Percentiles rank a stretch among this genome's conserved stretches.
phyloP scores from a whole-genome alignment of 2,329 filamentous ascomycete species.

The Epichloe amarillans region DNA sequence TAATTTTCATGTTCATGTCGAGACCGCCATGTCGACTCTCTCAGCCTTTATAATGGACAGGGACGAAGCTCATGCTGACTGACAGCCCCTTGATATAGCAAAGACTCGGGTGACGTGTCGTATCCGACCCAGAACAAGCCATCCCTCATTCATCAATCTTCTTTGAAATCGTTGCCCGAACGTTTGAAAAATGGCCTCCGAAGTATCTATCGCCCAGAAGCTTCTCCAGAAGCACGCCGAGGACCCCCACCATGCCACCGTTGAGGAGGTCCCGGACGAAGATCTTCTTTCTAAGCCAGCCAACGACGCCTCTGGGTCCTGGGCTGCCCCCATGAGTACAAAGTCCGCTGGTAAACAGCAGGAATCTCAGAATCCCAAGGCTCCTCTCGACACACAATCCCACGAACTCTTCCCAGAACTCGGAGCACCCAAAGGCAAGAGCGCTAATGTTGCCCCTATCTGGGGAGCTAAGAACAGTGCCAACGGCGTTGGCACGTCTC shows the following conservation, averaged over 20 bases:
- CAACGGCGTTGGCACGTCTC: constrained; percentile 40
- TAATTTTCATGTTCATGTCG: not conserved
- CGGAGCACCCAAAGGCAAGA: constrained; percentile 55
- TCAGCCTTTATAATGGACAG: too few species aligned
- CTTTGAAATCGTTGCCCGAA: not conserved
- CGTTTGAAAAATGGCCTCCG: constrained; percentile 30
- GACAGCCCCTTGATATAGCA: not conserved
- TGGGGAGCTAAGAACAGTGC: constrained; percentile 62
- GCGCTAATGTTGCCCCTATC: constrained; percentile 52
- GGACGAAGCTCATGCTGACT: not conserved
- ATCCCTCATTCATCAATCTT: not conserved
- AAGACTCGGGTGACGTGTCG: not conserved
- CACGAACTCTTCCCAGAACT: constrained; percentile 92
- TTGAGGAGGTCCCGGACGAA: constrained; percentile 75
- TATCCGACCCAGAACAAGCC: not conserved
- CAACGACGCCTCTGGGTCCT: constrained; percentile 31
- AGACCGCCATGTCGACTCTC: too few species aligned
- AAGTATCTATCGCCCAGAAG: constrained; percentile 45
- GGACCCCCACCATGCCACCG: constrained; percentile 44
- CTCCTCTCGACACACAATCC: constrained; percentile 63
- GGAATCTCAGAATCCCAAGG: constrained; percentile 29
- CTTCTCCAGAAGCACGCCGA: constrained; percentile 50
- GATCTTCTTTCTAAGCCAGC: constrained; percentile 49
- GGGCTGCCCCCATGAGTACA: constrained; percentile 37
- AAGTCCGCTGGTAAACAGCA: constrained; percentile 61